Conservation (phyloP, 1,139 yeast genomes). For the Meyerozyma guilliermondii region DNA sequence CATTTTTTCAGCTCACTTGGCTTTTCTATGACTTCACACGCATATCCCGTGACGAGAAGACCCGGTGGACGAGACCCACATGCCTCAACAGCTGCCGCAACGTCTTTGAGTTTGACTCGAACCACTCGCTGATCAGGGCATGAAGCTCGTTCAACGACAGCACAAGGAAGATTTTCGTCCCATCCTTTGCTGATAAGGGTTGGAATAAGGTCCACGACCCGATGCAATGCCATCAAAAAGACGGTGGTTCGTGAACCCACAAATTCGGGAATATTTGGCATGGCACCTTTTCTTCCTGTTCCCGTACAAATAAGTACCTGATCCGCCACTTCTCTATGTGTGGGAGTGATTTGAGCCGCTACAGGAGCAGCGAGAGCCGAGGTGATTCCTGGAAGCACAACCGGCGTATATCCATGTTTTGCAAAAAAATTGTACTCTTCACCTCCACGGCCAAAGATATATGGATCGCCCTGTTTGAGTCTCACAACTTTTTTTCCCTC, state of each 20-base stretch:
- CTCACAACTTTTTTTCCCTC: conserved; percentile 79
- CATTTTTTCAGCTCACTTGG: conserved; percentile 27
- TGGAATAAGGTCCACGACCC: conserved; percentile 65
- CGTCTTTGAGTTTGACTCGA: conserved; percentile 61
- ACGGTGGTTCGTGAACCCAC: conserved; percentile 73
- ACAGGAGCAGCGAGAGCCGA: conserved; percentile 90
- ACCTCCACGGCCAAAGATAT: conserved; percentile 95
- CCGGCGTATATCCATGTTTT: conserved; percentile 62
- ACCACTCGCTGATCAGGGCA: conserved; percentile 90
- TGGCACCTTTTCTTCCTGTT: conserved; percentile 82
- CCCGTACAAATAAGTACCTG: conserved; percentile 94
- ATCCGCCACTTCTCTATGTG: conserved; percentile 90
- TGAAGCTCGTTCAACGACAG: conserved; percentile 85
- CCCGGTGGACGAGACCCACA: conserved; percentile 95
- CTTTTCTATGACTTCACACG: conserved; percentile 58
- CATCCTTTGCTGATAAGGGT: conserved; percentile 56
- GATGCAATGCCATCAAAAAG: conserved; percentile 85
- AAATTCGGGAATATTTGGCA: conserved; percentile 76
- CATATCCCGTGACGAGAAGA: conserved; percentile 72
- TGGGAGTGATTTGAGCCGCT: conserved; percentile 81
- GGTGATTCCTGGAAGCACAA: conserved; percentile 82
- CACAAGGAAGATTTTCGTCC: conserved; percentile 72
- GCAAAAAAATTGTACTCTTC: conserved; percentile 76
- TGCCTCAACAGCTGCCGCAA: conserved; percentile 70
- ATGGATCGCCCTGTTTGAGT: conserved; percentile 95